Percentiles rank a stretch among this genome's conserved stretches.
Evolutionary conservation across 2,329 filamentous ascomycete species (phyloP).

Genomic region (Allantophomopsis cytisporea): DNA sequence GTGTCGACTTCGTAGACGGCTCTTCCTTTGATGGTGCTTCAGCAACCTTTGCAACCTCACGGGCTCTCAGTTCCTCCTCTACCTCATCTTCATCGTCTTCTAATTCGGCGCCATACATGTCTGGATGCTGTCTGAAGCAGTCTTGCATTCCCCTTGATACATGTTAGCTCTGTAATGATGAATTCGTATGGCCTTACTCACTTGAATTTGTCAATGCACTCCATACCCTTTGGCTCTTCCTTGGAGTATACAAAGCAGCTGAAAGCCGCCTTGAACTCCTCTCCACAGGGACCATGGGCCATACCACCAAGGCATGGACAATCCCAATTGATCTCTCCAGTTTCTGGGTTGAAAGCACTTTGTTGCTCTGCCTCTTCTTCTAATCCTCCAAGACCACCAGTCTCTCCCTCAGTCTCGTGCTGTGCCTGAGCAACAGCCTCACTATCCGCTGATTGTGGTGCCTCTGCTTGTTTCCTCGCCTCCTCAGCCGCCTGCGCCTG

Average conservation of each 20-base stretch:
- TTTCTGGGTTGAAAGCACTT: conserved; percentile 95
- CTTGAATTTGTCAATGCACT: conserved; percentile 97
- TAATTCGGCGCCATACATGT: conserved; percentile 82
- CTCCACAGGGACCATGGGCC: conserved; percentile 90
- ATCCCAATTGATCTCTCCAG: conserved; percentile 99
- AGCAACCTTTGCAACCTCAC: neutral
- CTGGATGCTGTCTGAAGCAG: conserved; percentile 87
- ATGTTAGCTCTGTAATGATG: conserved; percentile 8
- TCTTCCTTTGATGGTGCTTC: neutral
- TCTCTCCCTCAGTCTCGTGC: conserved; percentile 11
- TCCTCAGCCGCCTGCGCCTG: conserved; percentile 15
- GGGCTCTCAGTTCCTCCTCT: conserved; percentile 13
- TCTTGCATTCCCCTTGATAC: conserved; percentile 76
- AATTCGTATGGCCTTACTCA: conserved; percentile 31
- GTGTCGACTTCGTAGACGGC: neutral
- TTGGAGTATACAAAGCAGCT: conserved; percentile 96
- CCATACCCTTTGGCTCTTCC: conserved; percentile 93
- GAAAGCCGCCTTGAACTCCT: conserved; percentile 90
- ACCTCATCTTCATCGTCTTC: conserved; percentile 59
- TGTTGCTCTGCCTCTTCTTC: conserved; percentile 77
- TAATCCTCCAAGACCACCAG: conserved; percentile 35
- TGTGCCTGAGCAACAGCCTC: conserved; percentile 5
- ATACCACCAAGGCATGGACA: conserved; percentile 95
- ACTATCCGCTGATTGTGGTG: conserved; percentile 8
- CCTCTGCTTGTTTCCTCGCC: conserved; percentile 9